phyloP scores from a whole-genome alignment of 306 rosid genomes.

The Vigna mungo region DNA sequence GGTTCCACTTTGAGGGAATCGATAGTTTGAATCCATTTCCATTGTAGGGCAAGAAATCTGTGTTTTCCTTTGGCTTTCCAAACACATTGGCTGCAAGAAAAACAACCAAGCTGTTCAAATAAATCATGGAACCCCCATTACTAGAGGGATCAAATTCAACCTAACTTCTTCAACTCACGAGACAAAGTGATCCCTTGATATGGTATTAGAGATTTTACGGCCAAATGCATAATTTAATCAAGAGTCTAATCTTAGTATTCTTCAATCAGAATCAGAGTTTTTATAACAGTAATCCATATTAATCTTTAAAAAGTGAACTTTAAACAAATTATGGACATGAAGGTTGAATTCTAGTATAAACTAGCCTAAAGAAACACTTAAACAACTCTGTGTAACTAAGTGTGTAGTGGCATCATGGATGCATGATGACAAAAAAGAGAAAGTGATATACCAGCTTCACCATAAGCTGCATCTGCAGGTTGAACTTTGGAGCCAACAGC shows the following conservation, averaged over 20 bases:
- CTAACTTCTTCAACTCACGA: not conserved
- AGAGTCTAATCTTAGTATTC: not conserved
- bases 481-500: conserved; percentile 86
- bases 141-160: conserved; percentile 17
- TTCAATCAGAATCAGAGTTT: no score
- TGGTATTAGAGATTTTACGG: conserved; percentile 2
- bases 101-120: conserved; percentile 33
- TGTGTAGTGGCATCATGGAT: no score
- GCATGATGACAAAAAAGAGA: not conserved
- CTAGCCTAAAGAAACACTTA: no score
- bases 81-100: conserved; percentile 86
- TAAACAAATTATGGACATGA: no score
- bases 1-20: conserved; percentile 94
- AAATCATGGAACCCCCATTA: not conserved
- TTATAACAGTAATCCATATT: no score
- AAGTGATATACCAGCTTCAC: conserved; percentile 73
- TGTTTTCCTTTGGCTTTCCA: conserved; percentile 91
- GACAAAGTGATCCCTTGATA: not conserved
- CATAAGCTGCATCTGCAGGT: conserved; percentile 97
- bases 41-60: conserved; percentile 76
- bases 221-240: not conserved
- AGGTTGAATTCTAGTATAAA: not conserved
- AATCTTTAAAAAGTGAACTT: no score
- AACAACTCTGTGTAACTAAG: no score
- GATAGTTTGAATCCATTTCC: conserved; percentile 88